Evolutionary conservation across 1,284 basidiomycete genomes (phyloP), one percentile per base, ranked within the genome.

Genomic region (Irpex lacteus): DNA sequence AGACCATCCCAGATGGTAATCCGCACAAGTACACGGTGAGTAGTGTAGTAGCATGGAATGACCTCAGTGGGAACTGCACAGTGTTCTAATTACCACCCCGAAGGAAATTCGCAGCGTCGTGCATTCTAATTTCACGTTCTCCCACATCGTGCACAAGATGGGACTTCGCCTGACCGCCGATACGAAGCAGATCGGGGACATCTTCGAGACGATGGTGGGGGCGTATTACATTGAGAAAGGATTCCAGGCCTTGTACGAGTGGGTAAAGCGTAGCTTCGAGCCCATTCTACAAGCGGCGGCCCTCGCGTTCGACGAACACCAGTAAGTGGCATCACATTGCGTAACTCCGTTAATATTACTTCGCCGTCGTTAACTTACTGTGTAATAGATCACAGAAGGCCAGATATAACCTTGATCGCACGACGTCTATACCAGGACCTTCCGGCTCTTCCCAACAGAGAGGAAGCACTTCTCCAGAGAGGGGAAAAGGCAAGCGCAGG

Each of bases 21-120:
- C 73, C 75, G 2, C 67, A 72, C 59, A 67, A 76, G 32, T 74
- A 75, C 62, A 74, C 74, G 19, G 75, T 76, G 63, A 65, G 72
- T 69, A n/a, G 26, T 26, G 3, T 21, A 21, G 21, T 21, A 21
- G 3, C 21, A 21, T 26, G 26, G 3, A 26, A 26, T 26, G 26
- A 26, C 4, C 26, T 26, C 26, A 26, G 4, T 26, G 26, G 26
- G 26, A 26, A 3, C 26, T 26, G 26, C 26, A 26, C 26, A 26
- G 26, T 26, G 26, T 26, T 26, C 26, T 26, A 26, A 26, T 26
- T 26, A 3, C 26, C 4, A 26, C 26, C 26, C 26, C 26, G 26
- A 26, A 66, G 62, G 55, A 63, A 18, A 50, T 66, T 13, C 60
- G 59, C 6, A 59, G 54, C 60, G 49, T 57, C 9, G 36, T 66